Evolutionary conservation across 1,284 basidiomycete species (phyloP).

Genomic region (Melampsora americana): DNA sequence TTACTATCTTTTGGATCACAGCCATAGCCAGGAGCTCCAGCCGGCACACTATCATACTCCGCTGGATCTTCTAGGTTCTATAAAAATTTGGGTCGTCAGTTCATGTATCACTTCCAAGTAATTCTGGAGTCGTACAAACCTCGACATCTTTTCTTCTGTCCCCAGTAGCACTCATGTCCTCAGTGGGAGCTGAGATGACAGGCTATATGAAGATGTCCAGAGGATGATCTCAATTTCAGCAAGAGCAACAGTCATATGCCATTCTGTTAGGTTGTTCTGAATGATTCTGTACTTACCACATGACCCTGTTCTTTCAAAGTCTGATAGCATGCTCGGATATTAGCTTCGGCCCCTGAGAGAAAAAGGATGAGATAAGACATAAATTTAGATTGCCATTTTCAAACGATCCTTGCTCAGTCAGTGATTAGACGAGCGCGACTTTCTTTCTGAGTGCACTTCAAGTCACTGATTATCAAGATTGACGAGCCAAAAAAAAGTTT

Average conservation of each 20-base stretch:
- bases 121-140: too few relatives aligned
- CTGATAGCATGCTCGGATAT: constrained; percentile 3
- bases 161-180: constrained; percentile 1
- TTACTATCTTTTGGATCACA: neutral
- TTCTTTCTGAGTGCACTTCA: too few relatives aligned
- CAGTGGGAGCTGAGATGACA: neutral
- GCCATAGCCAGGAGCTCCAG: neutral
- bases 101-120: too few relatives aligned
- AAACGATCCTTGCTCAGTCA: too few relatives aligned
- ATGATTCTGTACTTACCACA: neutral
- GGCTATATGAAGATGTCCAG: neutral
- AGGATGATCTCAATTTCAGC: neutral
- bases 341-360: neutral
- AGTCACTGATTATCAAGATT: neutral
- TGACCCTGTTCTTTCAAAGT: neutral
- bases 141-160: neutral
- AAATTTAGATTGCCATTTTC: too few relatives aligned
- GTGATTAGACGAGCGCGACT: too few relatives aligned
- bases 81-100: too few relatives aligned
- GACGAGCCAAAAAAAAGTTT: neutral
- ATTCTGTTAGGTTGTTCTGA: too few relatives aligned
- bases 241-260: neutral
- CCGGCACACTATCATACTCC: neutral
- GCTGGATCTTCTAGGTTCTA: neutral
- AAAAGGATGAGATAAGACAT: neutral